Base-by-base conservation (phyloP, 1,284 basidiomycete species). In the Wolfiporia cocos region DNA sequence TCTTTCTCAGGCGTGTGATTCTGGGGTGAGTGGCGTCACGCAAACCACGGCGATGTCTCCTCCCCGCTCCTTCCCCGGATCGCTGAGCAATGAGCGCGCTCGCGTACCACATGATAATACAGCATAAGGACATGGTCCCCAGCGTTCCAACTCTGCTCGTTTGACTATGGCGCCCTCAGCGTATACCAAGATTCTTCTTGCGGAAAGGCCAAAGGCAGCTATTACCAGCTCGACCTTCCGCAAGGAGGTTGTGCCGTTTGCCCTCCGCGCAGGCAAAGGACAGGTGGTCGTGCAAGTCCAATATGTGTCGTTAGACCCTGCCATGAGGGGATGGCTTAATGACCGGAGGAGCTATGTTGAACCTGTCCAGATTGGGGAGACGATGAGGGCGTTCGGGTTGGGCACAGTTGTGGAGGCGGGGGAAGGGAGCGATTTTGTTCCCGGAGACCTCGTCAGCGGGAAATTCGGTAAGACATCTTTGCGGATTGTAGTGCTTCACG, bases 281-380 rank as follows among this genome's bases (percentile, higher is more conserved):
- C 71, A 92, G 57, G 78, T 80, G 2, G 66, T 92, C 32, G 77
- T 93, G 24, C 74, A 80, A 55, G 76, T 86, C 43, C 79, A 81
- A 36, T 90, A 81, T 67, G 60, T 90, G 17, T 86, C 84, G 30
- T 67, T 92, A 43, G 90, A 92, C 56, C 87, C 90, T 24, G 86
- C 87, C 1, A 92, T 92, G 88, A 76, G 91, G 26, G 83, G 79
- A 9, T 94, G 85, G 74, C 57, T 95, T 39, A 76, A 74, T 39
- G 86, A 91, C 57, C 59, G 56, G 15, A 72, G 85, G 38, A 81
- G 75, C 57, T 88, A 86, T 52, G 36, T 83, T 17, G 74, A 73
- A 15, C 84, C 81, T 3, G 89, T 94, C 9, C 66, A 89, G 62
- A 84, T 94, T 47, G 87, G 87, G 19, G 87, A 82, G 60, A 79